These are phyloP conservation scores for Cryphonectria nitschkei DNA, from an alignment of 2,329 filamentous ascomycete genomes.

Conservation along the genomic window DNA sequence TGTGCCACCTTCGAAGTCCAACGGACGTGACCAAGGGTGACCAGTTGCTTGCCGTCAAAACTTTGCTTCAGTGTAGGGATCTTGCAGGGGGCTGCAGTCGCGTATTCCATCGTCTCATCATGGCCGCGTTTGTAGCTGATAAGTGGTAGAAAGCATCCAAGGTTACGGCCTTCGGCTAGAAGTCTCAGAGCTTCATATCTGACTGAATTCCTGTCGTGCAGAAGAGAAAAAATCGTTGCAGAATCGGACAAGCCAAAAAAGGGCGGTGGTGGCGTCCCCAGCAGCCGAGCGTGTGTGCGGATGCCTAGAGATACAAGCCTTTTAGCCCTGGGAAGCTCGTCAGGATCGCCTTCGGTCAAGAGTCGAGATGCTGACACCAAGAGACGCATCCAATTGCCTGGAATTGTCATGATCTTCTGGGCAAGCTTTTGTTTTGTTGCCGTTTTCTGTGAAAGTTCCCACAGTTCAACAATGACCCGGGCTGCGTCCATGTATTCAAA, in stretches of 20 bases:
- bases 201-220: background rate
- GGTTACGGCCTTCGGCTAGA: background rate
- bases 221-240: background rate
- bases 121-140: background rate
- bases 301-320: background rate
- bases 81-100: background rate
- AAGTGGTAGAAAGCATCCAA: background rate
- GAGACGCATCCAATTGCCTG: background rate
- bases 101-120: background rate
- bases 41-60: background rate
- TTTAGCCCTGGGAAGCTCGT: background rate
- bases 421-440: background rate
- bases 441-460: background rate
- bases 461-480: background rate
- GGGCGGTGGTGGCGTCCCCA: background rate
- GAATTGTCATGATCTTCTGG: background rate
- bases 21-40: background rate
- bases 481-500: background rate
- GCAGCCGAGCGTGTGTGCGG: background rate
- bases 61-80: background rate
- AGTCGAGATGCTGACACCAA: background rate
- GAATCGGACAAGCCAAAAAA: background rate
- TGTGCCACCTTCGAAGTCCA: background rate
- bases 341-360: background rate
- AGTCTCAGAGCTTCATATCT: background rate